Conservation (phyloP, 805 yeast genomes). For the Yamadazyma endophytica region DNA sequence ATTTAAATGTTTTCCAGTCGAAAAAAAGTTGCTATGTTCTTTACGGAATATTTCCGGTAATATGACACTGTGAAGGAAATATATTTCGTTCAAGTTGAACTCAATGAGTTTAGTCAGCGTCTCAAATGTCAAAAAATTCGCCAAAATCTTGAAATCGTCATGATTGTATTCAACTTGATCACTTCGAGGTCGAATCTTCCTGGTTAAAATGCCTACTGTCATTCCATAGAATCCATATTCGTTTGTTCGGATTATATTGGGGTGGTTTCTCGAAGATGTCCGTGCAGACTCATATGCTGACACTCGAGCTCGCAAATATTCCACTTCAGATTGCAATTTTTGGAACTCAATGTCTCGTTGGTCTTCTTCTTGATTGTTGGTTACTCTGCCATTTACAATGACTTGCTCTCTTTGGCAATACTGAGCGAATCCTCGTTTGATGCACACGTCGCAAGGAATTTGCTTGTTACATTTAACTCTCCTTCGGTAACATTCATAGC, state of each 20-base stretch:
- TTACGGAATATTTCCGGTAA: conserved; percentile 7
- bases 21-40: conserved; percentile 20
- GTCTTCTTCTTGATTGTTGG: conserved; percentile 16
- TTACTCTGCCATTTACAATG: conserved; percentile 25
- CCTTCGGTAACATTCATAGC: conserved; percentile 9
- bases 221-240: conserved; percentile 5
- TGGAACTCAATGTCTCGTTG: neutral
- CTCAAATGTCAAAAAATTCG: conserved; percentile 5
- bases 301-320: neutral
- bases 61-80: conserved; percentile 13
- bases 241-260: neutral
- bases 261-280: neutral
- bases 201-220: conserved; percentile 13
- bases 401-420: conserved; percentile 28
- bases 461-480: conserved; percentile 12
- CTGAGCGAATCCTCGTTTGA: conserved; percentile 21
- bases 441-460: conserved; percentile 12
- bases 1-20: conserved; percentile 18
- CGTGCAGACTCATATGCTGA: neutral
- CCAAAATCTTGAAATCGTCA: conserved; percentile 4
- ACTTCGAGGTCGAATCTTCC: conserved; percentile 7
- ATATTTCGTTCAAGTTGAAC: conserved; percentile 13
- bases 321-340: neutral
- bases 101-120: conserved; percentile 3
- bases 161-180: conserved; percentile 4